Conservation (phyloP, 2,329 filamentous ascomycete species). For the Aspergillus tamarii region DNA sequence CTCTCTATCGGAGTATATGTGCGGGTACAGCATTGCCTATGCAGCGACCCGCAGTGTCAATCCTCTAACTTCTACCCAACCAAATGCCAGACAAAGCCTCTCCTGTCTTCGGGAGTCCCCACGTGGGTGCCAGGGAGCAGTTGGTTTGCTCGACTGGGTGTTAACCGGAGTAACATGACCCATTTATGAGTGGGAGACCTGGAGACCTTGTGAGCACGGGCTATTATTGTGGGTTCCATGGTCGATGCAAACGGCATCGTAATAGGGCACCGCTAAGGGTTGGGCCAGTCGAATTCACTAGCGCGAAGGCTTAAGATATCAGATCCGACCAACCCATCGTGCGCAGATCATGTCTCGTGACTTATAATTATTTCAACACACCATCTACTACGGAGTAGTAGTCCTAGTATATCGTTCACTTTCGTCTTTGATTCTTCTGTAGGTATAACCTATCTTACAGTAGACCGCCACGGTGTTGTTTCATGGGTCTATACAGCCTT, state of each 20-base stretch:
- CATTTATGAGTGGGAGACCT: neutral
- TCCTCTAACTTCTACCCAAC: neutral
- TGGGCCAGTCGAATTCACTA: neutral
- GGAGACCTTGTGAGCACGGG: neutral
- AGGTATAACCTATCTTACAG: neutral
- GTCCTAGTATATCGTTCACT: no score
- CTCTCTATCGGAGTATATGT: neutral
- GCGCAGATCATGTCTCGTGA: slow-evolving; percentile 2
- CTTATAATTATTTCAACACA: neutral
- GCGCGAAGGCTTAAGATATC: neutral
- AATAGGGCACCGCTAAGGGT: neutral
- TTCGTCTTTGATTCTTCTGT: slow-evolving; percentile 9
- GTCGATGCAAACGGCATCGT: neutral
- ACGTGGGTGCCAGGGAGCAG: neutral
- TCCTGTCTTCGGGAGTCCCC: neutral
- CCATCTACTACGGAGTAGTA: neutral
- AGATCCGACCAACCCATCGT: neutral
- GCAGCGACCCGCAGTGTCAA: neutral
- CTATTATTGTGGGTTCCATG: neutral
- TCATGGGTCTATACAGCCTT: neutral
- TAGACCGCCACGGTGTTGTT: neutral
- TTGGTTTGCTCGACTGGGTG: neutral
- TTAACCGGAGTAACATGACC: neutral
- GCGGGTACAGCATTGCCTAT: neutral
- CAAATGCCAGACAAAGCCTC: slow-evolving; percentile 1